A percentile compares a stretch with the other conserved stretches of the same genome.
phyloP scores from a whole-genome alignment of 768 basidiomycete genomes.

The Suillus subluteus region DNA sequence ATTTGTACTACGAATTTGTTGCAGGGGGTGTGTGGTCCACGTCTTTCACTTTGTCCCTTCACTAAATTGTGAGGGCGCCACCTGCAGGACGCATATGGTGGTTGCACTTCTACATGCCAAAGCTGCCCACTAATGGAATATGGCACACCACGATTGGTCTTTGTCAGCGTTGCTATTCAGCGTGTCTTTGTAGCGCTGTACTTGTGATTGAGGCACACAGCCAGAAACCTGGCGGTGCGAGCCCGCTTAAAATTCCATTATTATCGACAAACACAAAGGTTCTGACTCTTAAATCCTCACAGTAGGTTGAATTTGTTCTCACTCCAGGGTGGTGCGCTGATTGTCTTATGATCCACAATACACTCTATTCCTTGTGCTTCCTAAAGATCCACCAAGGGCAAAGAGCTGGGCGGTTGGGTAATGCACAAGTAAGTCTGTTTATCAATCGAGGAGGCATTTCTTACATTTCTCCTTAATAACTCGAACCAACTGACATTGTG shows the following conservation, averaged over 20 bases:
- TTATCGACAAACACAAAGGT: too few relatives aligned
- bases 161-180: neutral
- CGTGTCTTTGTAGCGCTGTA: neutral
- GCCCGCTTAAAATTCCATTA: too few relatives aligned
- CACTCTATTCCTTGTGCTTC: too few relatives aligned
- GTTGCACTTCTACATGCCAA: neutral
- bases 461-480: neutral
- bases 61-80: neutral
- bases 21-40: conserved; percentile 24
- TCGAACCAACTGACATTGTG: neutral
- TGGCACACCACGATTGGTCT: neutral
- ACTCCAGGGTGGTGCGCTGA: too few relatives aligned
- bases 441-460: neutral
- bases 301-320: too few relatives aligned
- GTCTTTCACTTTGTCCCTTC: neutral
- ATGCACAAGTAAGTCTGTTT: neutral
- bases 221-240: neutral
- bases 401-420: neutral
- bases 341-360: too few relatives aligned
- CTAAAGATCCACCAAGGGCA: too few relatives aligned
- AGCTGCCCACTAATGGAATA: too few relatives aligned
- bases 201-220: neutral
- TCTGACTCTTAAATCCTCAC: too few relatives aligned
- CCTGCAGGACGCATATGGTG: neutral
- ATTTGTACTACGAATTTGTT: neutral